Percentiles rank a stretch among this genome's conserved stretches.
Evolutionary conservation across 208 protist species (phyloP).

Genomic region (Leishmania tarentolae): DNA sequence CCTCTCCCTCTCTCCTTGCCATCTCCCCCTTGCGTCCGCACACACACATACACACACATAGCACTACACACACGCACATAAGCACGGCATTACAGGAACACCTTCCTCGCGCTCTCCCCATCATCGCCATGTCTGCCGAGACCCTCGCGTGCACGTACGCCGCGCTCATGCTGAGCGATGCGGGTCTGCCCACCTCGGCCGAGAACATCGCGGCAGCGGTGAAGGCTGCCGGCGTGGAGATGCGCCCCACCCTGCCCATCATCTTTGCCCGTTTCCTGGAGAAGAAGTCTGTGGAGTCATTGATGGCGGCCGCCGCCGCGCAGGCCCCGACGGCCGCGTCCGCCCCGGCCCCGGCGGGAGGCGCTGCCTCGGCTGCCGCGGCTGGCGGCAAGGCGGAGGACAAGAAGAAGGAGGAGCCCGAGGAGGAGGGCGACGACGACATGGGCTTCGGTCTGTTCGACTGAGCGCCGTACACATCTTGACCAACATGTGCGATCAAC

Average conservation of each 20-base stretch:
- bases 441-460: constrained; percentile 94
- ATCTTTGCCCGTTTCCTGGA: constrained; percentile 84
- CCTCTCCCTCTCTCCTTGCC: background rate
- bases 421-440: constrained; percentile 88
- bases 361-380: constrained; percentile 46
- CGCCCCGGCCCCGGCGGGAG: constrained; percentile 42
- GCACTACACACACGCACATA: background rate
- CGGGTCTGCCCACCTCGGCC: constrained; percentile 66
- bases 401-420: constrained; percentile 53
- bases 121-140: constrained; percentile 52
- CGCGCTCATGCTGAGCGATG: constrained; percentile 76
- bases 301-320: constrained; percentile 61
- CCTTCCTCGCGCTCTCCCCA: background rate
- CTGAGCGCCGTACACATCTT: constrained; percentile 16
- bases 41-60: background rate
- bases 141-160: constrained; percentile 89
- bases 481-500: background rate
- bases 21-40: background rate
- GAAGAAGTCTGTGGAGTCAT: constrained; percentile 74
- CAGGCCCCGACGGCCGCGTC: constrained; percentile 42
- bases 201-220: constrained; percentile 74
- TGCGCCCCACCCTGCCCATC: constrained; percentile 79
- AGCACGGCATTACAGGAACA: background rate
- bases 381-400: no score
- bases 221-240: constrained; percentile 69